These are phyloP conservation scores for Bondarzewia mesenterica DNA, from an alignment of 1,284 basidiomycete species.

Conservation along the genomic window DNA sequence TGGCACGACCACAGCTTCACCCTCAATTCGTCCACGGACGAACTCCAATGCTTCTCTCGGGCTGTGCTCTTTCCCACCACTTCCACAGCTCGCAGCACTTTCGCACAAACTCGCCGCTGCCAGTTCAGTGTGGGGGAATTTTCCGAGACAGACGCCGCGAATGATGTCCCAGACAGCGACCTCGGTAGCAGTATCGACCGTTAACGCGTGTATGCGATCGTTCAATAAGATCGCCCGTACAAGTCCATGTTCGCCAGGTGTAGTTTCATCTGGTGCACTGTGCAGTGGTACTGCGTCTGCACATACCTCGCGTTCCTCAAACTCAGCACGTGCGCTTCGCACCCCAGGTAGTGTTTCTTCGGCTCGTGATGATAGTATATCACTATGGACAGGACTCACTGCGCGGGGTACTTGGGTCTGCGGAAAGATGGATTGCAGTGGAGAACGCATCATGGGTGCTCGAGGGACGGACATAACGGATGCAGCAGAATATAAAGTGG, in stretches of 20 bases:
- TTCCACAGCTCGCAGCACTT: constrained; percentile 21
- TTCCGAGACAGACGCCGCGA: constrained; percentile 69
- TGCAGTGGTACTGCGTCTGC: constrained; percentile 70
- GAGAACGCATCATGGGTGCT: constrained; percentile 21
- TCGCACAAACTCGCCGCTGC: constrained; percentile 35
- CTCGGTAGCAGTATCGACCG: constrained; percentile 80
- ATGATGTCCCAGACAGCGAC: constrained; percentile 93
- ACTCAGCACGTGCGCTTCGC: constrained; percentile 44
- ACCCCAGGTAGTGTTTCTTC: constrained; percentile 16
- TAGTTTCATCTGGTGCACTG: constrained; percentile 57
- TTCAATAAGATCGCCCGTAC: constrained; percentile 82
- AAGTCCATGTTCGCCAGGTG: constrained; percentile 76
- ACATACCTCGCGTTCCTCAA: constrained; percentile 76
- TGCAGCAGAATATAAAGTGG: constrained; percentile 78
- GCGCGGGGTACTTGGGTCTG: constrained; percentile 15
- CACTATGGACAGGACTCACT: constrained; percentile 21
- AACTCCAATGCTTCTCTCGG: constrained; percentile 82
- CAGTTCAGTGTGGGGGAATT: constrained; percentile 61
- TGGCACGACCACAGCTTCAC: constrained; percentile 76
- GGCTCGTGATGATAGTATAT: constrained; percentile 6
- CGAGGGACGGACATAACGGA: constrained; percentile 65
- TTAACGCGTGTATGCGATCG: constrained; percentile 87
- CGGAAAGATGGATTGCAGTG: constrained; percentile 26
- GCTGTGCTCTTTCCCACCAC: constrained; percentile 38
- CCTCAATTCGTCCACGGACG: constrained; percentile 85